Base-by-base conservation (phyloP, 176 grass and related monocot genomes). In the Pontederia crassipes region DNA sequence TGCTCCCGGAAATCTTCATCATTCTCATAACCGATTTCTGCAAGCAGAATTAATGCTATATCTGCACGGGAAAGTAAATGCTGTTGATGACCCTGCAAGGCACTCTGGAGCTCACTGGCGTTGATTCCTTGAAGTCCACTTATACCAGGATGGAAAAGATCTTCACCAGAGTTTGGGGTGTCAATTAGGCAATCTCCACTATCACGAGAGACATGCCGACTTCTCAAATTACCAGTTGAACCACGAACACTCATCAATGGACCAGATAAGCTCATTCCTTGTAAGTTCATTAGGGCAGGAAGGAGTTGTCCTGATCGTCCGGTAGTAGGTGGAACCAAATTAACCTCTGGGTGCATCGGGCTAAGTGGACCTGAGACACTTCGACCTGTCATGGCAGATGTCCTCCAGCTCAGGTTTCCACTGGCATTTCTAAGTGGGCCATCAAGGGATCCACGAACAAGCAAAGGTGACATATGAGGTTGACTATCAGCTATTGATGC, bases 21-120 rank as follows among this genome's bases (percentile, higher is more conserved):
- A 77, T 97, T 97, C 69, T 97, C 93, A 58, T 97, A 97, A 1
- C 84, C 93, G 64, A 97, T 97, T 88, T 97, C 93, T 54, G 93
- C 93, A 32, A 97, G 87, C 17, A 97, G 84, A 77, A 97, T 97
- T 62, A 97, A 69, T 73, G 93, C 87, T 73, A 97, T 97, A 74
- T 97, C 93, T 2, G 93, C 93, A 75, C 87, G 84, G 47, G 93
- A 97, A 78, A 97, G 81, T 68, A 97, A 75, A 74, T 97, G 93
- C 12, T 91, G 66, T 12, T 69, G 93, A 71, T 91, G 87, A 26
- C 87, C 93, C 71, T 97, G 93, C 69, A 97, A 81, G 46, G 93
- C 93, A 70, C 84, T 91, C 65, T 91, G 84, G 72, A 97, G 93
- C 78, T 97, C 93, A 59, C 71, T 97, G 4, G 84, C 83, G 70